Percentiles rank a stretch among this genome's conserved stretches.
Evolutionary conservation across 2,329 filamentous ascomycete species (phyloP).

Genomic region (Tympanopsis confertula): DNA sequence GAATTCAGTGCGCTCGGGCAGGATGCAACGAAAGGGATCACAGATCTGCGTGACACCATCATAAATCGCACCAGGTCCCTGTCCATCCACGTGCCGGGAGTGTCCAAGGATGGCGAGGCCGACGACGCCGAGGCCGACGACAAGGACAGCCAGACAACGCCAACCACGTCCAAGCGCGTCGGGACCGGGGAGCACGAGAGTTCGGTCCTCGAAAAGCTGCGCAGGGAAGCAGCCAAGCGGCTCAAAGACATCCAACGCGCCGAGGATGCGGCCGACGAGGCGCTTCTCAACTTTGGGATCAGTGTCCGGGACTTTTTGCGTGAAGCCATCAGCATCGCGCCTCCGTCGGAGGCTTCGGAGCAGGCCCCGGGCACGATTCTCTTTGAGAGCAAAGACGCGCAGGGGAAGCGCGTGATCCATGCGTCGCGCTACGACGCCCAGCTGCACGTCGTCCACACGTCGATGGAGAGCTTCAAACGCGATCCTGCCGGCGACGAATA

Average conservation of each 20-base stretch:
- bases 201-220: slow-evolving; percentile 65
- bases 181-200: slow-evolving; percentile 36
- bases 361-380: slow-evolving; percentile 50
- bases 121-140: slow-evolving; percentile 16
- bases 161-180: slow-evolving; percentile 29
- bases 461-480: slow-evolving; percentile 67
- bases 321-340: slow-evolving; percentile 80
- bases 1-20: slow-evolving; percentile 70
- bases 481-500: slow-evolving; percentile 71
- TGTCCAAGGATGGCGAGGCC: slow-evolving; percentile 9
- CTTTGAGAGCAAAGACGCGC: slow-evolving; percentile 86
- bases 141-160: slow-evolving; percentile 29
- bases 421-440: slow-evolving; percentile 90
- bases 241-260: slow-evolving; percentile 81
- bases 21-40: slow-evolving; percentile 73
- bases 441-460: slow-evolving; percentile 86
- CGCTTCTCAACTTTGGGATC: slow-evolving; percentile 78
- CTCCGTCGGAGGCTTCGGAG: slow-evolving; percentile 42
- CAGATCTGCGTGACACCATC: slow-evolving; percentile 54
- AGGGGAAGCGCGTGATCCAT: slow-evolving; percentile 87
- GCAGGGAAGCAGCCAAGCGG: slow-evolving; percentile 66
- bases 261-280: slow-evolving; percentile 93
- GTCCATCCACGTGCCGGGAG: slow-evolving; percentile 41
- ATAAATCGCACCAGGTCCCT: slow-evolving; percentile 65
- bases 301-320: slow-evolving; percentile 82